phyloP scores from a whole-genome alignment of 441 rosid genomes.

The Jatropha podagrica region DNA sequence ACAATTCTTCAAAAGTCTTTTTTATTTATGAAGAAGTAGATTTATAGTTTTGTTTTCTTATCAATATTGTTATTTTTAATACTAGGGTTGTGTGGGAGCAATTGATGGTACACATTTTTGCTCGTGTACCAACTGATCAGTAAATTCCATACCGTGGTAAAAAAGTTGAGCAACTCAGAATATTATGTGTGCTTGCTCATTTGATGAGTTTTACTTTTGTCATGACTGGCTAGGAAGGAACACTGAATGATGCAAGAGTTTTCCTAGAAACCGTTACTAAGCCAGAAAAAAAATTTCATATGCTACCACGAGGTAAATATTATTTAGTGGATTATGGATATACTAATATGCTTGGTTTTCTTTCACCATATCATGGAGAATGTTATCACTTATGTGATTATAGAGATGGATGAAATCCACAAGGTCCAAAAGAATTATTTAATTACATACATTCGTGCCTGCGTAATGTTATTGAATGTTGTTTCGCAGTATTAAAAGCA shows the following conservation, averaged over 20 bases:
- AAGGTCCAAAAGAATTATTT: background rate
- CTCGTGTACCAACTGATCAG: background rate
- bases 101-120: background rate
- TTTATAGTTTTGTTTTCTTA: background rate
- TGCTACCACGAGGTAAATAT: background rate
- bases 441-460: background rate
- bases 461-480: background rate
- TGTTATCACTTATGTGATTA: background rate
- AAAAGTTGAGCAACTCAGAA: background rate
- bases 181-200: background rate
- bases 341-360: background rate
- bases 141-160: background rate
- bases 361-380: background rate
- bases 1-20: too few relatives aligned
- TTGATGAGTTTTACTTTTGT: slow-evolving; percentile 6
- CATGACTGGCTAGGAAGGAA: background rate
- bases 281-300: background rate
- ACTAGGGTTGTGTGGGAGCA: background rate
- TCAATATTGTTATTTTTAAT: background rate
- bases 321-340: background rate
- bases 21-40: background rate
- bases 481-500: background rate
- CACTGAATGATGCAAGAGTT: too few relatives aligned
- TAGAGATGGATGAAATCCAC: background rate
- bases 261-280: background rate